Conservation (phyloP, 306 rosid species). For the Acacia melanoxylon region DNA sequence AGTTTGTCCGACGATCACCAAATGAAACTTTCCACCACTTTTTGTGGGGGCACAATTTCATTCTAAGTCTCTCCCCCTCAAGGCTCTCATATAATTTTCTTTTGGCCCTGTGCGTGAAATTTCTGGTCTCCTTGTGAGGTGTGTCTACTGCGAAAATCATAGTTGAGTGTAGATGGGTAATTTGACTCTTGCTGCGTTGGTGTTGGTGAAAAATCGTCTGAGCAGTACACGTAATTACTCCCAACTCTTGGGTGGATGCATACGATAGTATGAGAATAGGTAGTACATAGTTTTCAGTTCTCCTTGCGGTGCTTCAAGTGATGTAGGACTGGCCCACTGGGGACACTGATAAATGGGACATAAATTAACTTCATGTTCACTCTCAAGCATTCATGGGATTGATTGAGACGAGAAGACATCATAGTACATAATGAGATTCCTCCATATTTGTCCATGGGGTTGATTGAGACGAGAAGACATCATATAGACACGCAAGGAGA, state of each 20-base stretch:
- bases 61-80: neutral
- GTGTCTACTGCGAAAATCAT: neutral
- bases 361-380: neutral
- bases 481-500: too few species aligned
- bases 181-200: neutral
- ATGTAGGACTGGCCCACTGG: neutral
- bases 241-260: neutral
- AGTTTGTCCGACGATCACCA: neutral
- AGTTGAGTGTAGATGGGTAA: neutral
- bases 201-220: neutral
- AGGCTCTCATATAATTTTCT: neutral
- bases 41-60: neutral
- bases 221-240: neutral
- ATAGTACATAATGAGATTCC: too few species aligned
- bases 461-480: too few species aligned
- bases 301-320: neutral
- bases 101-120: neutral
- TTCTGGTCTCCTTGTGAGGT: neutral
- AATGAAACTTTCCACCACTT: neutral
- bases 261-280: too few species aligned
- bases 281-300: neutral
- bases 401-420: too few species aligned
- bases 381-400: too few species aligned
- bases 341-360: neutral
- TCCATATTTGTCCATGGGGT: too few species aligned